Conservation (phyloP, 2,329 filamentous ascomycete species). For the Penicillium sclerotiorum region DNA sequence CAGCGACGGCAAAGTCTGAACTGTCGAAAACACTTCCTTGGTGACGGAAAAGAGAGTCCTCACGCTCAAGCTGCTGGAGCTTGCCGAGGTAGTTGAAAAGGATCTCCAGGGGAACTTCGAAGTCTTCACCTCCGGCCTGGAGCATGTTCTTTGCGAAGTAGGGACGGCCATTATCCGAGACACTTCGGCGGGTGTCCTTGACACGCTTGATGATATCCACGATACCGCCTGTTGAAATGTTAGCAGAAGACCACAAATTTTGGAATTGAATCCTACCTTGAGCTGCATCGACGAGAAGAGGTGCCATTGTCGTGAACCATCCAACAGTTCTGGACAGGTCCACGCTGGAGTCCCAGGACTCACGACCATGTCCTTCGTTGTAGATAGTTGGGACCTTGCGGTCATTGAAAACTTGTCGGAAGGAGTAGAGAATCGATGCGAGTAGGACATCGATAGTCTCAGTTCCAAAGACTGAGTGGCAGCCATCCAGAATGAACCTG, state of each 20-base stretch:
- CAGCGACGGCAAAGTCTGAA: slow-evolving; percentile 37
- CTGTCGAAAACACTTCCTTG: slow-evolving; percentile 39
- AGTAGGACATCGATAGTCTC: slow-evolving; percentile 43
- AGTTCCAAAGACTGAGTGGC: slow-evolving; percentile 37
- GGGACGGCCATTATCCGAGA: slow-evolving; percentile 33
- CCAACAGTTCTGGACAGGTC: slow-evolving; percentile 53
- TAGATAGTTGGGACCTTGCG: slow-evolving; percentile 48
- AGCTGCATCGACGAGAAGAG: slow-evolving; percentile 37
- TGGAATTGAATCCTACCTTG: slow-evolving; percentile 25
- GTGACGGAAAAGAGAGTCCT: slow-evolving; percentile 46
- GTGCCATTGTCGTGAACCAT: slow-evolving; percentile 55
- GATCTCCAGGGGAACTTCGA: slow-evolving; percentile 45
- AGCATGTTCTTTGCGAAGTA: slow-evolving; percentile 40
- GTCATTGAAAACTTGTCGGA: slow-evolving; percentile 47
- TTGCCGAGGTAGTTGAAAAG: slow-evolving; percentile 44
- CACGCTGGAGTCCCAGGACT: slow-evolving; percentile 47
- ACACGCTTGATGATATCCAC: slow-evolving; percentile 38
- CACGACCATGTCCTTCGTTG: slow-evolving; percentile 55
- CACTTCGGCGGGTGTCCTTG: slow-evolving; percentile 42
- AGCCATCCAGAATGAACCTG: slow-evolving; percentile 33
- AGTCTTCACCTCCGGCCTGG: slow-evolving; percentile 32
- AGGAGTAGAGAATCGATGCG: slow-evolving; percentile 46
- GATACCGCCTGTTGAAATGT: slow-evolving; percentile 25
- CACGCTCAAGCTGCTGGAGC: slow-evolving; percentile 49
- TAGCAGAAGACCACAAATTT: not conserved